Percentiles rank a stretch among this genome's conserved stretches.
Conservation (phyloP, 345 rosid genomes). For the rapeseed (Brassica napus) region DNA sequence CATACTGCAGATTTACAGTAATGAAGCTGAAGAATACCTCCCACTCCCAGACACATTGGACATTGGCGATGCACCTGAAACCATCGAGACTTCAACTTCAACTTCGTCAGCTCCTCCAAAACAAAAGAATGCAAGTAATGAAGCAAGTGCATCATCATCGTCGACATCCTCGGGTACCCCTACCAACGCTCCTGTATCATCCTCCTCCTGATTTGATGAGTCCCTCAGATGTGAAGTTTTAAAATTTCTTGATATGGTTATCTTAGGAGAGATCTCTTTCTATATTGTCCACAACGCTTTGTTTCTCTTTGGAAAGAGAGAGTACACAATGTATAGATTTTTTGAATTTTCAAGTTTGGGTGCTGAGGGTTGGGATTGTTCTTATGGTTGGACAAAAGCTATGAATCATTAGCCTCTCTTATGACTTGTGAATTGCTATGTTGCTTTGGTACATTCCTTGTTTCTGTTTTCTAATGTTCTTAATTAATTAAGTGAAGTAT, state of each 20-base stretch:
- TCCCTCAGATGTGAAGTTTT: constrained; percentile 23
- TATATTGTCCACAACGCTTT: background rate
- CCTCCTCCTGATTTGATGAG: constrained; percentile 40
- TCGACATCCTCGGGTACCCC: constrained; percentile 50
- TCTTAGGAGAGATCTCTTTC: constrained; percentile 31
- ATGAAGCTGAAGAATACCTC: constrained; percentile 61
- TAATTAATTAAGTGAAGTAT: background rate
- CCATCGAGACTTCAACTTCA: constrained; percentile 30
- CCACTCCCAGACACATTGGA: constrained; percentile 86
- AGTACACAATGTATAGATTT: constrained; percentile 31
- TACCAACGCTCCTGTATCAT: constrained; percentile 33
- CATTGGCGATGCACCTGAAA: constrained; percentile 72
- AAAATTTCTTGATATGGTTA: constrained; percentile 1
- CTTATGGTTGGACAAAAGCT: constrained; percentile 6
- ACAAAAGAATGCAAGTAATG: constrained; percentile 54
- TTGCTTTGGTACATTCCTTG: background rate
- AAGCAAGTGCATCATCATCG: constrained; percentile 47
- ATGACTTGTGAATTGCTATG: background rate
- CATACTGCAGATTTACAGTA: constrained; percentile 47
- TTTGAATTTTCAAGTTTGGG: background rate
- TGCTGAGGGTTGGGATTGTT: constrained; percentile 11
- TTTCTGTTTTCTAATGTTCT: background rate
- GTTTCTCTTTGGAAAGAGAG: constrained; percentile 26
- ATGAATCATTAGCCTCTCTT: constrained; percentile 11
- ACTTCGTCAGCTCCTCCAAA: constrained; percentile 46